Percentiles rank a stretch among this genome's conserved stretches.
phyloP scores from a whole-genome alignment of 2,329 filamentous ascomycete species.

The Macroventuria anomochaeta region DNA sequence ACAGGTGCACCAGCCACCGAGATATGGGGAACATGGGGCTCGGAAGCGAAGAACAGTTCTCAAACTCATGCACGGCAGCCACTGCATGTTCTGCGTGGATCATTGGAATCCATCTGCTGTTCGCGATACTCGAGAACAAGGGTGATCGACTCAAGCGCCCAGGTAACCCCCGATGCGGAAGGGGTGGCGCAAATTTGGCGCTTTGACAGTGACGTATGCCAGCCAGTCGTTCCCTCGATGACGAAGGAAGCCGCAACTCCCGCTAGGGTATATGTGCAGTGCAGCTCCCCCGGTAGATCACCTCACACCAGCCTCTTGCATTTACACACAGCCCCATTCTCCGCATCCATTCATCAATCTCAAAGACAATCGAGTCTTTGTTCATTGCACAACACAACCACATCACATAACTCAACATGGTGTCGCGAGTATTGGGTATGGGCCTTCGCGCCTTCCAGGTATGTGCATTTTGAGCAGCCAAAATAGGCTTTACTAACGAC shows the following conservation, averaged over 20 bases:
- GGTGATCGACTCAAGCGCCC: slow-evolving; percentile 15
- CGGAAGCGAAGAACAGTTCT: neutral
- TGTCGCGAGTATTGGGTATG: slow-evolving; percentile 49
- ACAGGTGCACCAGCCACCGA: neutral
- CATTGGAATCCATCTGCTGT: slow-evolving; percentile 7
- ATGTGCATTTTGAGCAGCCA: slow-evolving; percentile 18
- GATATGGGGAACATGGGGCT: neutral
- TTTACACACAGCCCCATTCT: slow-evolving; percentile 5
- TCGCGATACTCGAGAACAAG: slow-evolving; percentile 9
- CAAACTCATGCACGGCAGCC: slow-evolving; percentile 12
- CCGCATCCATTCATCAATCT: neutral
- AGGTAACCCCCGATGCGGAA: slow-evolving; percentile 14
- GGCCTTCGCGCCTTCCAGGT: slow-evolving; percentile 53
- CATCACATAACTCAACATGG: slow-evolving; percentile 43
- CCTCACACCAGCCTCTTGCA: slow-evolving; percentile 5
- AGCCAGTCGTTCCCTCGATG: slow-evolving; percentile 16
- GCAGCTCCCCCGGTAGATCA: slow-evolving; percentile 17
- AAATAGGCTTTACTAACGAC: slow-evolving; percentile 1
- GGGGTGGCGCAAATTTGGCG: slow-evolving; percentile 4
- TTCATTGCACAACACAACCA: slow-evolving; percentile 7
- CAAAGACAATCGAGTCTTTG: neutral
- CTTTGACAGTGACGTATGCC: slow-evolving; percentile 13
- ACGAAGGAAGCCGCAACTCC: slow-evolving; percentile 19
- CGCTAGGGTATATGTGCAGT: slow-evolving; percentile 18
- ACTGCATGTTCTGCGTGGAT: slow-evolving; percentile 8